Conservation (phyloP, 2,329 filamentous ascomycete species). For the Macrophomina phaseolina region DNA sequence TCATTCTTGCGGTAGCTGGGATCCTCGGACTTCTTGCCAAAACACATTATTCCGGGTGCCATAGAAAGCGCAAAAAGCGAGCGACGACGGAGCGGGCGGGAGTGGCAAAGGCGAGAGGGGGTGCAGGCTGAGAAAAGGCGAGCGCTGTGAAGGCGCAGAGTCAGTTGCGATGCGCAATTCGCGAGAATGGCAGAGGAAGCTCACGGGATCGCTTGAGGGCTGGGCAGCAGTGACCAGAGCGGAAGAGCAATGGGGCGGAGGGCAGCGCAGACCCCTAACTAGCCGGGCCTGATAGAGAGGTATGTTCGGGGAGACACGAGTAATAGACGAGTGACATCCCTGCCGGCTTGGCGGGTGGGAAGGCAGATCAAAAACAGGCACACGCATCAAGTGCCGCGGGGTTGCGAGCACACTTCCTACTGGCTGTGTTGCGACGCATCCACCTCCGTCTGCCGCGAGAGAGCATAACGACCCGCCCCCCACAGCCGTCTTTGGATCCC, state of each 20-base stretch:
- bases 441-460: not conserved
- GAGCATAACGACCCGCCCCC: not conserved
- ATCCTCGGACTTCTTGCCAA: slow-evolving; percentile 57
- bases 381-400: slow-evolving; percentile 5
- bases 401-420: not conserved
- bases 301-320: slow-evolving; percentile 5
- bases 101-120: slow-evolving; percentile 3
- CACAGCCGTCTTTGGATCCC: not conserved
- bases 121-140: slow-evolving; percentile 5
- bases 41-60: slow-evolving; percentile 53
- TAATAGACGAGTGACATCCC: slow-evolving; percentile 10
- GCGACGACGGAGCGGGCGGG: slow-evolving; percentile 2
- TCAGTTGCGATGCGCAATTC: slow-evolving; percentile 12
- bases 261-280: slow-evolving; percentile 13
- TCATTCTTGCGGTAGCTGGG: slow-evolving; percentile 57
- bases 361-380: not conserved
- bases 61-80: slow-evolving; percentile 27
- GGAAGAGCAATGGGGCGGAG: slow-evolving; percentile 7
- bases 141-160: slow-evolving; percentile 5
- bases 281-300: slow-evolving; percentile 6
- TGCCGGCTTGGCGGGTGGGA: slow-evolving; percentile 10
- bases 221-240: slow-evolving; percentile 12
- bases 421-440: not conserved
- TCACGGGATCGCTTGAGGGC: slow-evolving; percentile 9
- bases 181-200: slow-evolving; percentile 4